phyloP scores from a whole-genome alignment of 1,284 basidiomycete species.

The Vanrija sp. region DNA sequence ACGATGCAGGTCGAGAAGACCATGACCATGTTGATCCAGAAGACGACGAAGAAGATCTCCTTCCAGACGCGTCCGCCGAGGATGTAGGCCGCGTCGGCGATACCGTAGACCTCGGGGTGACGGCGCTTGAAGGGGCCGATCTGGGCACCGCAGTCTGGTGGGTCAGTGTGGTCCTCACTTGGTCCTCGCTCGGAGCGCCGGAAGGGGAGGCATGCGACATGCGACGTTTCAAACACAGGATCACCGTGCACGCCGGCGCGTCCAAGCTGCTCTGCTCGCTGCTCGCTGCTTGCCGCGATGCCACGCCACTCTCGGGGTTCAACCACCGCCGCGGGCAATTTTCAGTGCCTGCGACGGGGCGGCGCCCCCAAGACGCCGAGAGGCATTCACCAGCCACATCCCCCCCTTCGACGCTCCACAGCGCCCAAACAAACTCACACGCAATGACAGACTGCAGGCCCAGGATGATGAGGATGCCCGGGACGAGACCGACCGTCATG shows the following conservation, averaged over 20 bases:
- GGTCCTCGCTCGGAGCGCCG: too few relatives aligned
- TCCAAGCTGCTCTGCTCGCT: too few relatives aligned
- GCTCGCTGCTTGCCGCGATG: too few relatives aligned
- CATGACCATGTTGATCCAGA: not conserved
- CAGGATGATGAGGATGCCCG: conserved; percentile 53
- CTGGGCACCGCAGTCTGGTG: conserved; percentile 6
- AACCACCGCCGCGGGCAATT: not conserved
- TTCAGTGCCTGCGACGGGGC: too few relatives aligned
- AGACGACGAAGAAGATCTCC: not conserved
- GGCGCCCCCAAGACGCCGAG: not conserved
- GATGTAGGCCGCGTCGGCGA: conserved; percentile 21
- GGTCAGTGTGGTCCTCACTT: too few relatives aligned
- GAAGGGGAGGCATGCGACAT: too few relatives aligned
- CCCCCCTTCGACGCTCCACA: not conserved
- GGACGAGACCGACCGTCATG: conserved; percentile 55
- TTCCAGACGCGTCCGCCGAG: not conserved
- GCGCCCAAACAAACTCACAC: conserved; percentile 26
- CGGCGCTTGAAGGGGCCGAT: conserved; percentile 13
- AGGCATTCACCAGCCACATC: not conserved
- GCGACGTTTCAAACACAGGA: too few relatives aligned
- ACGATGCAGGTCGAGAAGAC: not conserved
- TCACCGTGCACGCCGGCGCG: conserved; percentile 5
- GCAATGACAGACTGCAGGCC: conserved; percentile 31
- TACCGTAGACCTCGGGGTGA: conserved; percentile 13
- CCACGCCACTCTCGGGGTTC: not conserved